Base-by-base conservation (phyloP, 371 early-diverging fungal species). In the Mortierella sp. region DNA sequence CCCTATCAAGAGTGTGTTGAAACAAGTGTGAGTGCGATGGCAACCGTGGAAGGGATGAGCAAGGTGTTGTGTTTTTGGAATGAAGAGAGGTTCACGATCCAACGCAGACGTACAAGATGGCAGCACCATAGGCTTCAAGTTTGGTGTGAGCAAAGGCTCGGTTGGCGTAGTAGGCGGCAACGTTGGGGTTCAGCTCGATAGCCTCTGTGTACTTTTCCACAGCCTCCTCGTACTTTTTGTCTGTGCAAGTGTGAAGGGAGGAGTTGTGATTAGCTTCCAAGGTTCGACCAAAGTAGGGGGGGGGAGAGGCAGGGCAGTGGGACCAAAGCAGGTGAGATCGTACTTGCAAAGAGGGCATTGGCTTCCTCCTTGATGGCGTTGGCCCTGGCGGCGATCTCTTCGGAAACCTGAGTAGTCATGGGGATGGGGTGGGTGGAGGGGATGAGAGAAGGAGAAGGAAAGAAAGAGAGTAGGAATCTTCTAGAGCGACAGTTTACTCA, bases 141-240 rank as follows among this genome's bases (percentile, higher is more conserved):
- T 90, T 88, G 21, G 95, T 86, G 80, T 96, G 90, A 45, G 95
- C 95, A 65, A 96, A 91, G 4, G 97, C 95, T 28, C 99, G 88
- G 80, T 98, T 98, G 30, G 95, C 87, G 67, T 93, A 97, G 80
- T 91, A 96, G 21, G 92, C 91, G 7, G 96, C 89, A 0, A 93
- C 92, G 19, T 85, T 85, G 18, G 95, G 92, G 76, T 97, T 91
- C 24, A 89, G 69, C 43, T 90, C 83, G 54, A 96, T 94, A 12
- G 95, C 95, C 63, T 88, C 86, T 10, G 91, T 89, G 79, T 96
- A 96, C 66, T 89, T 86, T 48, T 91, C 90, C 38, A 94, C 89
- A 27, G 98, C 97, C 54, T 89, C 88, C 2, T 90, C 81, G 72
- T 89, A 97, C 54, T 91, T 89, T 57, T 91, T 91, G 54, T 81